Base-by-base conservation (phyloP, 2,329 filamentous ascomycete genomes). In the Leptographium procerum region DNA sequence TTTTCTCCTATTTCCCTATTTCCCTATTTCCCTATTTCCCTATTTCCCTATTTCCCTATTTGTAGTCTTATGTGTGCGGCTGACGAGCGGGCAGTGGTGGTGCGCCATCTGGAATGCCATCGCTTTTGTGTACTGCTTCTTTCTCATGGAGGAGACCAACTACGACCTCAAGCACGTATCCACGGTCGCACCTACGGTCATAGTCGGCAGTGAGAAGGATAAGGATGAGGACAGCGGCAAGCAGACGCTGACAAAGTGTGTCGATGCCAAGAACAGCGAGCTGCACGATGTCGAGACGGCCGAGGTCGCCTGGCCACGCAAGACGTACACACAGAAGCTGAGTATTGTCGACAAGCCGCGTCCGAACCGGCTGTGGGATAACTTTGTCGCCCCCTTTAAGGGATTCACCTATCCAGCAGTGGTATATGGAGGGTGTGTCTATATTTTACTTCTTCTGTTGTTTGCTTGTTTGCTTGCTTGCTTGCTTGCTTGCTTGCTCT, bases 111-210 rank as follows among this genome's bases (percentile, higher is more conserved):
- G 65, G 28, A 64, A 64, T 43, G 68, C 59, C 1, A 59, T 68
- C 9, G 65, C 62, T 5, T 64, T 70, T n/a, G 55, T 71, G 2
- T 65, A 65, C 53, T 66, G 66, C 22, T 80, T 82, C 67, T 70
- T 82, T 54, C 71, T 81, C 56, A 78, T 81, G 56, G 79, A 82
- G 63, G 80, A 83, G 66, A 79, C 78, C 3, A 72, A 73, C 31
- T 82, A 80, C 61, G 66, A 73, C 45, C 62, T 61, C 33, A 52
- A 56, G 33, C 59, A 56, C 26, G 29, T 33, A 14, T 3, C 52
- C 22, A 24, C 19, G 4, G 36, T 36, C 3, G 36, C 16, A 8
- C 19, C 28, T 10, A 22, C 19, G 11, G 36, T 40, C 29, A 13
- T 24, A 16, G 31, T 36, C 51, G 29, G n/a, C 24, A n/a, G 33